A percentile compares a stretch with the other conserved stretches of the same genome.
These are phyloP conservation scores for Leptographium procerum DNA, from an alignment of 2,329 filamentous ascomycete genomes.

Conservation along the genomic window DNA sequence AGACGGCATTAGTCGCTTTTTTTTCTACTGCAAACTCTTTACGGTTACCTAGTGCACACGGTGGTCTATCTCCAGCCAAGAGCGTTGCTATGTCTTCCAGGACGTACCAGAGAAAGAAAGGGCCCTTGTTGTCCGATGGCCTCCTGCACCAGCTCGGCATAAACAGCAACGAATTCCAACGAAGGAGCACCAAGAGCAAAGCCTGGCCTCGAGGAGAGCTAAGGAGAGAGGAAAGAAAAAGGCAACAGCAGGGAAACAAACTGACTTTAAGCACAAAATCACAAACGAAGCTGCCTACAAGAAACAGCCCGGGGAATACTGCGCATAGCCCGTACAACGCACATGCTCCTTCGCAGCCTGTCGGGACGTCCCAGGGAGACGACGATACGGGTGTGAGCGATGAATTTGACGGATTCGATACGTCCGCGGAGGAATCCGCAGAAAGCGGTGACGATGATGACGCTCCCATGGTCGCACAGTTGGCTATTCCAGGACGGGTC, in stretches of 20 bases:
- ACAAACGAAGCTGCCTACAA: background rate
- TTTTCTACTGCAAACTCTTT: background rate
- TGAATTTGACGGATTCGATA: constrained; percentile 10
- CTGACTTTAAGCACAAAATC: background rate
- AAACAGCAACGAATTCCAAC: constrained; percentile 12
- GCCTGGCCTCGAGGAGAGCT: background rate
- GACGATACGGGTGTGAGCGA: constrained; percentile 15
- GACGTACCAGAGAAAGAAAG: constrained; percentile 3
- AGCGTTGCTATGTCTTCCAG: background rate
- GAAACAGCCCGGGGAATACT: background rate
- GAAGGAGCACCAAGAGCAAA: constrained; percentile 12
- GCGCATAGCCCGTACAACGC: background rate
- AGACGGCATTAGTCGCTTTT: background rate
- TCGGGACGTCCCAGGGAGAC: background rate
- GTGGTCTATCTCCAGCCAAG: background rate
- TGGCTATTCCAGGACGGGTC: constrained; percentile 24
- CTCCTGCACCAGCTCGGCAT: constrained; percentile 26
- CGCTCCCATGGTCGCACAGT: constrained; percentile 10
- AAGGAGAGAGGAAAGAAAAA: background rate
- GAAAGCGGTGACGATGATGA: constrained; percentile 10
- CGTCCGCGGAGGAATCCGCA: constrained; percentile 14
- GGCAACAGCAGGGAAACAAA: background rate
- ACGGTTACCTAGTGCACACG: background rate
- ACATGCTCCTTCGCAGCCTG: background rate
- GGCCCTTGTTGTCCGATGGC: constrained; percentile 3